A percentile compares a stretch with the other conserved stretches of the same genome.
Conservation (phyloP, 202 grass and related monocot species). For the Alloteropsis angusta region DNA sequence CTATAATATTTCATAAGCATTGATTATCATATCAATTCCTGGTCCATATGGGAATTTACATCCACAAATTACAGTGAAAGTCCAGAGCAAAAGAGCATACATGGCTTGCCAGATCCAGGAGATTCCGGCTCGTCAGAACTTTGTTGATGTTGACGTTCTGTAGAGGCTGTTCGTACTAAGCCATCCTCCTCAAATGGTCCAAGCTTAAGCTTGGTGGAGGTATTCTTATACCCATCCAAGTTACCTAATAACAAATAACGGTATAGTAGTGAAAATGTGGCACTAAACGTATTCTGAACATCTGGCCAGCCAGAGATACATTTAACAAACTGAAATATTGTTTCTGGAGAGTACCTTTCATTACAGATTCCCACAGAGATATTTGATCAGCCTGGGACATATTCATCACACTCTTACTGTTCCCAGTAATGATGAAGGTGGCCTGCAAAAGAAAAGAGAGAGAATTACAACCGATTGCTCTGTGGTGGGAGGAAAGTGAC, state of each 20-base stretch:
- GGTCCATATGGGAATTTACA: background rate
- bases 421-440: constrained; percentile 89
- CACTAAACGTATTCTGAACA: background rate
- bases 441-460: constrained; percentile 44
- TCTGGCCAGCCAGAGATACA: background rate
- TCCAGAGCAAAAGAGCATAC: constrained; percentile 40
- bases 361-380: constrained; percentile 79
- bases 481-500: background rate
- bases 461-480: constrained; percentile 3
- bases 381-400: constrained; percentile 94
- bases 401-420: constrained; percentile 94
- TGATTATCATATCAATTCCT: background rate
- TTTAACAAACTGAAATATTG: background rate
- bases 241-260: constrained; percentile 53
- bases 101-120: constrained; percentile 48
- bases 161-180: constrained; percentile 14
- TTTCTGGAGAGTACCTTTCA: constrained; percentile 62
- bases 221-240: constrained; percentile 54
- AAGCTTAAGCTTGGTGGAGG: constrained; percentile 83
- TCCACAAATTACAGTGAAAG: background rate
- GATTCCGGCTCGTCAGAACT: constrained; percentile 72
- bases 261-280: background rate
- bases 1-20: background rate
- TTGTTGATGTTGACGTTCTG: constrained; percentile 43
- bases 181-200: constrained; percentile 67